Conservation (phyloP, 2,329 filamentous ascomycete species). For the Fusarium sp. region DNA sequence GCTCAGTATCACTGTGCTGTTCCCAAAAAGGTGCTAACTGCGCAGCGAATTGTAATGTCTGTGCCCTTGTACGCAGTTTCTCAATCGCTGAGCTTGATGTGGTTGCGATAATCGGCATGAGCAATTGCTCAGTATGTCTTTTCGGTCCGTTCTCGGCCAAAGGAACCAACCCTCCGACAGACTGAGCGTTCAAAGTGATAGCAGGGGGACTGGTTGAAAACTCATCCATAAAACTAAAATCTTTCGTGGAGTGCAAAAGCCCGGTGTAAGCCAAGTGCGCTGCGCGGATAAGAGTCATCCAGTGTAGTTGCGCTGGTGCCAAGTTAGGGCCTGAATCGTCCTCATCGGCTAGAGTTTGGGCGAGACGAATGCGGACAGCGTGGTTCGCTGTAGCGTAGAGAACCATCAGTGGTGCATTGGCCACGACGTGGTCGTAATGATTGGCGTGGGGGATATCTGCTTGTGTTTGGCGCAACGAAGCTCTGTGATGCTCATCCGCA, state of each 20-base stretch:
- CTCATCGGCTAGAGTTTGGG: constrained; percentile 41
- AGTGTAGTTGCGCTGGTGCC: constrained; percentile 26
- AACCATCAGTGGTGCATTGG: constrained; percentile 59
- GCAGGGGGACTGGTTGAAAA: not conserved
- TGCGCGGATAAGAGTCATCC: constrained; percentile 43
- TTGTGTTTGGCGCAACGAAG: constrained; percentile 57
- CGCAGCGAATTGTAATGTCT: constrained; percentile 4
- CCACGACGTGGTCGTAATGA: constrained; percentile 49
- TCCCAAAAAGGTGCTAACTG: constrained; percentile 8
- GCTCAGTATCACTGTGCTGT: not conserved
- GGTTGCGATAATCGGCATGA: constrained; percentile 35
- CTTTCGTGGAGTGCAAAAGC: constrained; percentile 1
- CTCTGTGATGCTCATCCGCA: constrained; percentile 57
- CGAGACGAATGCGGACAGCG: constrained; percentile 54
- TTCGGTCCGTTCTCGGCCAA: constrained; percentile 30
- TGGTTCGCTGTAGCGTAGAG: constrained; percentile 59
- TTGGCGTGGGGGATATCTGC: constrained; percentile 50
- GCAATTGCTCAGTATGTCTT: constrained; percentile 1
- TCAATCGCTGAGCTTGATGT: constrained; percentile 30
- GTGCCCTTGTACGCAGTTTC: constrained; percentile 1
- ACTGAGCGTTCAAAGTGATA: not conserved
- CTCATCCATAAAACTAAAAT: not conserved
- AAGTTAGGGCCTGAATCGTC: not conserved
- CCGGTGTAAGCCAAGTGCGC: constrained; percentile 41
- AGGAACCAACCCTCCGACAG: not conserved